Evolutionary conservation across 2,329 filamentous ascomycete species (phyloP), one percentile per base, ranked within the genome.

Genomic region (Fusarium dlaminii): DNA sequence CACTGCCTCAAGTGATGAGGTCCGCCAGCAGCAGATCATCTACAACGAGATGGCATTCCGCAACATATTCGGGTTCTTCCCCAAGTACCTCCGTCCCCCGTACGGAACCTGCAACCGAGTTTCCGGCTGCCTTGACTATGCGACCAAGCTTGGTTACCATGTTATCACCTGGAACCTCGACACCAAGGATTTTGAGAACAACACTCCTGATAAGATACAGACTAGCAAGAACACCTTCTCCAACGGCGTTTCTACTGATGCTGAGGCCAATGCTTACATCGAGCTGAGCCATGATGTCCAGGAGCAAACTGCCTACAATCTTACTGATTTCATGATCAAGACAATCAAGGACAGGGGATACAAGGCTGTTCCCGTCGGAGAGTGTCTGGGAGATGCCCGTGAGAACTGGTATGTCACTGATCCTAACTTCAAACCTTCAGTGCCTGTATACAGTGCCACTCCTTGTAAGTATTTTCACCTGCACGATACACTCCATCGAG

Each of bases 121-220:
- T 6, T 83, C 81, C 12, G 84, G 81, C 9, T 86, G 84, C 72
- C 72, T 82, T 42, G 71, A 77, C 18, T 77, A 81, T 30, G 70
- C 85, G 60, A 78, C 73, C 6, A 73, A 71, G n/a, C 76, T 89
- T 29, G 87, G 86, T 34, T 90, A 90, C 78, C 87, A 90, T 74
- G 80, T 89, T 72, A 83, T 87, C 63, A 88, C 88, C 77, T 88
- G 87, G 75, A 87, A 90, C 75, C 81, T 90, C 30, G 89, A 91
- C 76, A 91, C 89, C 22, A 87, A 89, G 67, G 89, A 91, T 78
- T 90, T 88, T 75, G 82, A 87, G 72, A 85, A 89, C 72, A 83
- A 86, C 66, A 81, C 82, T 11, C 83, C 87, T 3, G 79, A 84
- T 43, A 84, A 84, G 66, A 89, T 90, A 72, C 81, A 84, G 64